These are phyloP conservation scores for Neoarthrinium moseri DNA, from an alignment of 2,329 filamentous ascomycete genomes.

Conservation along the genomic window DNA sequence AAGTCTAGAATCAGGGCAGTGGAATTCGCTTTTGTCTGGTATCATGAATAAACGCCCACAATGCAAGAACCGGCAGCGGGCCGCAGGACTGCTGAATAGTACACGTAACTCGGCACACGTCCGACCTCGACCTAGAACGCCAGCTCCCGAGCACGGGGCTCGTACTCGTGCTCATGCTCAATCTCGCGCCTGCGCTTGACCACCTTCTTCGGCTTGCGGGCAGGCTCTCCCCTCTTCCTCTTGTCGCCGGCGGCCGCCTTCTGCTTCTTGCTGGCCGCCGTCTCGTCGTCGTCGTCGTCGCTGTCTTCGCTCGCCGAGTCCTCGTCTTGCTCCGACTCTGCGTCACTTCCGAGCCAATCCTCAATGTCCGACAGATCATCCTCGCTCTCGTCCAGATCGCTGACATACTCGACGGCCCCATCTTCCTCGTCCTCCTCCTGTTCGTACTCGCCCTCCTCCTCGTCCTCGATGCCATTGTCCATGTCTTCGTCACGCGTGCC, in stretches of 20 bases:
- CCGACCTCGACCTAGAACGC: conserved; percentile 22
- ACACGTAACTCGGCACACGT: not conserved
- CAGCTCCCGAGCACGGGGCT: conserved; percentile 25
- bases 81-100: conserved; percentile 4
- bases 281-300: conserved; percentile 57
- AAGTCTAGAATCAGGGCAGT: no score
- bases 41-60: conserved; percentile 10
- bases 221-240: conserved; percentile 36
- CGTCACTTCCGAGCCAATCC: conserved; percentile 84
- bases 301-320: conserved; percentile 50
- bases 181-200: conserved; percentile 66
- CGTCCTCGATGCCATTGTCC: conserved; percentile 81
- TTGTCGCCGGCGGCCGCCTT: conserved; percentile 51
- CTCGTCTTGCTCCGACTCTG: conserved; percentile 55
- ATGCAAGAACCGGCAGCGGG: no score
- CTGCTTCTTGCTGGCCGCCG: conserved; percentile 57
- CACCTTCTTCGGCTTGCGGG: conserved; percentile 52
- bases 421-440: conserved; percentile 60
- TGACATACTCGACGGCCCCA: conserved; percentile 87
- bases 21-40: no score
- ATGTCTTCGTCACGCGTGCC: conserved; percentile 81
- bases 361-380: conserved; percentile 79
- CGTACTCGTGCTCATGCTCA: conserved; percentile 72
- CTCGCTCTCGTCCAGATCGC: conserved; percentile 82
- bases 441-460: conserved; percentile 67